Evolutionary conservation across 2,329 filamentous ascomycete species (phyloP), one percentile per base, ranked within the genome.

Genomic region (Knoxdaviesia proteae): DNA sequence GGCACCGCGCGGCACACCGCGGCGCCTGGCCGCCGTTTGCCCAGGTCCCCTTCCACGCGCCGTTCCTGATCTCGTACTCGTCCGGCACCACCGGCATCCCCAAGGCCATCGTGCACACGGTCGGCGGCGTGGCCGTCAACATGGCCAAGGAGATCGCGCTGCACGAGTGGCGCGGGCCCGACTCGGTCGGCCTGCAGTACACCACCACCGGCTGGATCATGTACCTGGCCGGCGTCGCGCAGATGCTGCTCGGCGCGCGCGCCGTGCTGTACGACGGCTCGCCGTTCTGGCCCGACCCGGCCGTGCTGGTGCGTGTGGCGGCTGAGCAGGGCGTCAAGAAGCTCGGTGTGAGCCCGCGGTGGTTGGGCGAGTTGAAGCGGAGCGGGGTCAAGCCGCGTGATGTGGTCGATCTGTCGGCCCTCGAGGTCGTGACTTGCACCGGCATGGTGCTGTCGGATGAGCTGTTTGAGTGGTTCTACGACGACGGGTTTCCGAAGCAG

Each of bases 201-300:
- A 74, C 75, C 1, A 80, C 75, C 0, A 84, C 80, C 0, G 80
- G 81, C 0, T 92, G 84, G 84, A 90, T 93, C 58, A 92, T 93
- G 84, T 90, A 88, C 54, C 61, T 86, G 6, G 60, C 65, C 3
- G 70, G 68, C 35, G 62, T 83, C 0, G 63, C 66, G 20, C 62
- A 65, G 4, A 62, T 88, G 6, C 50, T 79, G 1, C 59, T 65
- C 36, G 81, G 82, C 6, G 64, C 66, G 0, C 66, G 72, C 5
- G 63, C 69, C 1, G 58, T 92, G 2, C 62, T 88, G n/a, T 92
- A 92, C 54, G 84, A 92, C 53, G 84, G 84, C 4, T 84, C 77
- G 6, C 84, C 84, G 0, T 84, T 92, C 56, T 60, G 75, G 39
- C 84, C 84, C 0, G 73, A 82, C 47, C 60, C 74, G 1, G 66